Evolutionary conservation across 176 grass and related monocot genomes (phyloP).

Genomic region (maize (Zea mays)): DNA sequence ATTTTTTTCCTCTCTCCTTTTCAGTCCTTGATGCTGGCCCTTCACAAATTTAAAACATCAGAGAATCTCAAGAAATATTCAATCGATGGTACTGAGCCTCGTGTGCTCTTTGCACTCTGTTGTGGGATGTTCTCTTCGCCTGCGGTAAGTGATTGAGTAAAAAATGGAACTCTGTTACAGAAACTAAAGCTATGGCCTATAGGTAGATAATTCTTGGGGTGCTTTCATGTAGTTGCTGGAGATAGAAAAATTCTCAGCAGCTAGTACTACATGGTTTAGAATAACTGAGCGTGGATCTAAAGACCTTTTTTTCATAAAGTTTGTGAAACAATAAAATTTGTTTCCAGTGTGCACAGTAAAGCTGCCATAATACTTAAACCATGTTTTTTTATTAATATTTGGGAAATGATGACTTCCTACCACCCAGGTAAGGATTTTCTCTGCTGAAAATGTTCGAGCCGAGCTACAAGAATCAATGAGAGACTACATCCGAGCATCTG

Average conservation of each 20-base stretch:
- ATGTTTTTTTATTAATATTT: background rate
- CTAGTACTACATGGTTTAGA: background rate
- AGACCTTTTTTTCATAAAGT: background rate
- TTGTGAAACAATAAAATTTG: background rate
- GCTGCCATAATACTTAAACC: background rate
- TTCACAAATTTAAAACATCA: slow-evolving; percentile 86
- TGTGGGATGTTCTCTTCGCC: slow-evolving; percentile 97
- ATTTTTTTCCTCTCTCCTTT: slow-evolving; percentile 33
- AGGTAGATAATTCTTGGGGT: background rate
- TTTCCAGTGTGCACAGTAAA: background rate
- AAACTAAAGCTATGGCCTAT: background rate
- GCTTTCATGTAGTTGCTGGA: background rate
- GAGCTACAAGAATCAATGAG: slow-evolving; percentile 80
- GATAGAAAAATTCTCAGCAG: background rate
- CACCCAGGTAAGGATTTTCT: slow-evolving; percentile 79
- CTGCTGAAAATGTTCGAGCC: slow-evolving; percentile 43
- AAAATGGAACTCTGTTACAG: background rate
- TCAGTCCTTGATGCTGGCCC: slow-evolving; percentile 80
- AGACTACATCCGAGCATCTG: slow-evolving; percentile 84
- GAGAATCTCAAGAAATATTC: slow-evolving; percentile 75
- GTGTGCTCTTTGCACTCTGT: slow-evolving; percentile 76
- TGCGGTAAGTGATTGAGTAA: slow-evolving; percentile 53
- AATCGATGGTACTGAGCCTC: slow-evolving; percentile 56
- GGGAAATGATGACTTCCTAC: background rate
- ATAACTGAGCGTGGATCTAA: background rate